Percentiles rank a stretch among this genome's conserved stretches.
Conservation (phyloP, 805 yeast species). For the Nakazawaea ambrosiae region DNA sequence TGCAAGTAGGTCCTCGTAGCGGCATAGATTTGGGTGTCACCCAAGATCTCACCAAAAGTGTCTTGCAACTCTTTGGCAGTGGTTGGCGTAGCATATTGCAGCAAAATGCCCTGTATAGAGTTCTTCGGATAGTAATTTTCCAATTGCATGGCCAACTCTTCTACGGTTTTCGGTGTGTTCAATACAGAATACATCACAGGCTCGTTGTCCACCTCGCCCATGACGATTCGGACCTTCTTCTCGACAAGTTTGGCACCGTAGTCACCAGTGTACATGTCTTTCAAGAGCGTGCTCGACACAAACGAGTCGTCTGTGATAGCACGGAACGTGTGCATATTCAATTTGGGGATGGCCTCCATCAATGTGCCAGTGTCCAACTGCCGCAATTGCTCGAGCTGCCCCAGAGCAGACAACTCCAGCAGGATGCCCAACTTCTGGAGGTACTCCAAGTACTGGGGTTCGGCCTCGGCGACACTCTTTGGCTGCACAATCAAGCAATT, state of each 20-base stretch:
- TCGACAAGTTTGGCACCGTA: slow-evolving; percentile 19
- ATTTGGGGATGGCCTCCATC: slow-evolving; percentile 19
- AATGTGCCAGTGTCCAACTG: slow-evolving; percentile 3
- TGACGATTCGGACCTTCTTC: slow-evolving; percentile 19
- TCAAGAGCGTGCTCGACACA: slow-evolving; percentile 23
- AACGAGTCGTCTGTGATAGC: slow-evolving; percentile 33
- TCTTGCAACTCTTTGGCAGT: slow-evolving; percentile 15
- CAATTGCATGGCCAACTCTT: slow-evolving; percentile 24
- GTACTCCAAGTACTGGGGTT: slow-evolving; percentile 30
- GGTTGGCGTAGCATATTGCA: slow-evolving; percentile 13
- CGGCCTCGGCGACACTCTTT: slow-evolving; percentile 27
- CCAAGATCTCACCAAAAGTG: slow-evolving; percentile 26
- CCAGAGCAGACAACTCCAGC: slow-evolving; percentile 8
- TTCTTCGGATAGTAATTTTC: slow-evolving; percentile 30
- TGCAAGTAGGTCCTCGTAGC: slow-evolving; percentile 30
- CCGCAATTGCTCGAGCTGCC: slow-evolving; percentile 14
- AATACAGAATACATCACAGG: slow-evolving; percentile 23
- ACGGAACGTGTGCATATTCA: slow-evolving; percentile 28
- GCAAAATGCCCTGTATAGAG: slow-evolving; percentile 17
- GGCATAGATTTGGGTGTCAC: slow-evolving; percentile 32
- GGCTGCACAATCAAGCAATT: slow-evolving; percentile 33
- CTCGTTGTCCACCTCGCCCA: slow-evolving; percentile 31
- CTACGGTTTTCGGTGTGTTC: slow-evolving; percentile 23
- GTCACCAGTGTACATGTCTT: slow-evolving; percentile 25
- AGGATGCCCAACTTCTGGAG: slow-evolving; percentile 19